Conservation (phyloP, 2,329 filamentous ascomycete genomes). For the Trichoderma gracile region DNA sequence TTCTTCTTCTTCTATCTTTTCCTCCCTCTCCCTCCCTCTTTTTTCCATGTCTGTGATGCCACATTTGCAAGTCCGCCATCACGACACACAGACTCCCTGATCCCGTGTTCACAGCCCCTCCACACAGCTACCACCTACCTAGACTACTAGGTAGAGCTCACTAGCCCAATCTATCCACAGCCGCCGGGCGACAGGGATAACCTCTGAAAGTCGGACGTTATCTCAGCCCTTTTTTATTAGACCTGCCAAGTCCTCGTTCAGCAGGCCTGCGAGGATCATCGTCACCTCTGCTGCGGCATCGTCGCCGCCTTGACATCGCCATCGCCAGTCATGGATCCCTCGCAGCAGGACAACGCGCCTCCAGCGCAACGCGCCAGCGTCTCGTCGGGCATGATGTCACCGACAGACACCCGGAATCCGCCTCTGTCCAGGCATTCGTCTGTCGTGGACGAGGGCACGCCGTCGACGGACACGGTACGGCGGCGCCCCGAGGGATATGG, state of each 20-base stretch:
- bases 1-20: background rate
- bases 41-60: conserved; percentile 7
- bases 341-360: conserved; percentile 38
- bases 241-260: conserved; percentile 5
- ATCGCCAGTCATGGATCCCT: conserved; percentile 47
- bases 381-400: conserved; percentile 46
- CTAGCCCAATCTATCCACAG: conserved; percentile 24
- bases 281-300: conserved; percentile 16
- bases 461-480: conserved; percentile 62
- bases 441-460: conserved; percentile 47
- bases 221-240: conserved; percentile 21
- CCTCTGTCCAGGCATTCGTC: conserved; percentile 42
- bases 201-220: conserved; percentile 1
- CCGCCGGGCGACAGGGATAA: conserved; percentile 22
- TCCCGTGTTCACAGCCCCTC: conserved; percentile 27
- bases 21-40: background rate
- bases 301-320: conserved; percentile 7
- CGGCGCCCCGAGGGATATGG: conserved; percentile 61
- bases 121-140: conserved; percentile 5
- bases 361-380: conserved; percentile 41
- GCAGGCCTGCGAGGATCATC: conserved; percentile 15
- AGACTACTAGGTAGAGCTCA: conserved; percentile 1
- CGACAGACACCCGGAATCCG: conserved; percentile 50
- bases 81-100: conserved; percentile 12
- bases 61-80: conserved; percentile 9